These are phyloP conservation scores for Amoebophrya sp. DNA, from an alignment of 169 alveolate species.

Conservation along the genomic window DNA sequence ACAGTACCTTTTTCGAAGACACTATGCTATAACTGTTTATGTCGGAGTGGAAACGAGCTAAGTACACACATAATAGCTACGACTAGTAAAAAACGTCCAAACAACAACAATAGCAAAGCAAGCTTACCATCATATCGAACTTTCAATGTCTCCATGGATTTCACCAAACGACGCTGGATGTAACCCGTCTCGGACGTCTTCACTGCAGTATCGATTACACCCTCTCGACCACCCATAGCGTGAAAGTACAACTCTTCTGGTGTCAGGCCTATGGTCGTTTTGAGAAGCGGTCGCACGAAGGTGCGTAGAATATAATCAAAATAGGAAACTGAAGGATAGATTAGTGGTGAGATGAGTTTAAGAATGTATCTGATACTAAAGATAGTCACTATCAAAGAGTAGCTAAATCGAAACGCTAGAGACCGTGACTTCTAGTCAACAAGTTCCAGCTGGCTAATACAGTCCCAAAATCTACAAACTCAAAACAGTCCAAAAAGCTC, in stretches of 20 bases:
- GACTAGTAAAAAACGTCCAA: not conserved
- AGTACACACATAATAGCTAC: not conserved
- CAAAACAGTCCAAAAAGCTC: constrained; percentile 40
- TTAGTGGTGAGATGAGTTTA: no score
- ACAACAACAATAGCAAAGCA: not conserved
- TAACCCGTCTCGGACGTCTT: constrained; percentile 99
- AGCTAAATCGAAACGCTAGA: not conserved
- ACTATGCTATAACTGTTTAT: not conserved
- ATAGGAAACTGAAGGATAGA: not conserved
- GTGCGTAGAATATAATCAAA: not conserved
- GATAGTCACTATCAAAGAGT: constrained; percentile 51
- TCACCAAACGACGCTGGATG: constrained; percentile 97
- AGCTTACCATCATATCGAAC: constrained; percentile 97
- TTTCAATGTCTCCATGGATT: constrained; percentile 99
- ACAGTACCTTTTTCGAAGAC: constrained; percentile 55
- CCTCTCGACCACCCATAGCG: constrained; percentile 99
- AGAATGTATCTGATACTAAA: no score
- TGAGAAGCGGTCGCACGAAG: not conserved
- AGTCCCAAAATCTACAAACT: constrained; percentile 39
- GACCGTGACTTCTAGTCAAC: not conserved
- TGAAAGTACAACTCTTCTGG: constrained; percentile 99
- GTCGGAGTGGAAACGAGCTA: not conserved
- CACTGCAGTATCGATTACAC: constrained; percentile 99
- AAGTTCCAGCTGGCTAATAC: not conserved
- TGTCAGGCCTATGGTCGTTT: constrained; percentile 54